A percentile compares a stretch with the other conserved stretches of the same genome.
Evolutionary conservation across 495 filamentous ascomycete species (phyloP).

Genomic region (Aspergillus indologenus): DNA sequence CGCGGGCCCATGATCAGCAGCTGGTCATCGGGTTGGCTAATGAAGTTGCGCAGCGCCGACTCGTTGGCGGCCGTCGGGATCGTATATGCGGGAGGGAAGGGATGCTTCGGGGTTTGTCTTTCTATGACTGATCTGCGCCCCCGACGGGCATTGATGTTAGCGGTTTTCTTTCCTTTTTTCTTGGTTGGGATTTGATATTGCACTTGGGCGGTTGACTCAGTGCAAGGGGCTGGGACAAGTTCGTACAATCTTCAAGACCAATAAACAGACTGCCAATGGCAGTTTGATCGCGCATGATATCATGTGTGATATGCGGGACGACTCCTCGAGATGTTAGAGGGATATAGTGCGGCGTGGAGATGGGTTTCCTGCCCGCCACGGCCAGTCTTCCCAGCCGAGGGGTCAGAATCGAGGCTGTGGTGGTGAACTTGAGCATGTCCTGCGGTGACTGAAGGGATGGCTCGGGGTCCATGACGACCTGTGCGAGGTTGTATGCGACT

Average conservation of each 20-base stretch:
- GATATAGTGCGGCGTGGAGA: conserved; percentile 81
- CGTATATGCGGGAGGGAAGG: conserved; percentile 49
- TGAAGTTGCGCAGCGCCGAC: conserved; percentile 71
- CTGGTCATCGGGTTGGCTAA: conserved; percentile 49
- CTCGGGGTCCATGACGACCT: conserved; percentile 30
- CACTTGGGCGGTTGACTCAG: not conserved
- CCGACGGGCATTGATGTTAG: conserved; percentile 34
- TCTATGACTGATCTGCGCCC: conserved; percentile 68
- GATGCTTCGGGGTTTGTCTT: conserved; percentile 45
- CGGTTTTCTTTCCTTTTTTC: not conserved
- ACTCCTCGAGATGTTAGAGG: conserved; percentile 75
- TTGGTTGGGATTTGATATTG: not conserved
- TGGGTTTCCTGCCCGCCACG: conserved; percentile 53
- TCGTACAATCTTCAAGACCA: conserved; percentile 90
- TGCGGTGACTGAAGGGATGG: conserved; percentile 11
- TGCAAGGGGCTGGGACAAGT: conserved; percentile 2
- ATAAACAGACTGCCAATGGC: conserved; percentile 68
- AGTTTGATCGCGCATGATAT: conserved; percentile 67
- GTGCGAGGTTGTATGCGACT: not conserved
- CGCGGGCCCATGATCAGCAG: conserved; percentile 78
- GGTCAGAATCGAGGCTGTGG: conserved; percentile 28
- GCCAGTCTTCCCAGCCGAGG: conserved; percentile 62
- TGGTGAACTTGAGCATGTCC: conserved; percentile 34
- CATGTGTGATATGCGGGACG: conserved; percentile 84
- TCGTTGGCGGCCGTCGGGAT: conserved; percentile 36